Evolutionary conservation across 2,329 filamentous ascomycete genomes (phyloP).

Genomic region (Sclerotinia borealis): DNA sequence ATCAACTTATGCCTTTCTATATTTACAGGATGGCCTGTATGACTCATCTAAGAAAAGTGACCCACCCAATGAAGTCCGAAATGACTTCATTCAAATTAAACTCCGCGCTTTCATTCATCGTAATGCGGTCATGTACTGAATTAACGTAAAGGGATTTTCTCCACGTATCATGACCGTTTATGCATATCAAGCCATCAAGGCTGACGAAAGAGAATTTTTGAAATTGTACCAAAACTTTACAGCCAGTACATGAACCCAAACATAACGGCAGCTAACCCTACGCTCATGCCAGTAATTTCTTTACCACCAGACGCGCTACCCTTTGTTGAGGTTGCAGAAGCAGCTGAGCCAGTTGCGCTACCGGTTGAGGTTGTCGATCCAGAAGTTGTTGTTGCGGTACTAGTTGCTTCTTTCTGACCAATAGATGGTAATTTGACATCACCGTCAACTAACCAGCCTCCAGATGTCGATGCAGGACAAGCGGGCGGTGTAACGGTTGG

Average conservation of each 20-base stretch:
- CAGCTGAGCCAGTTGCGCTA: conserved; percentile 26
- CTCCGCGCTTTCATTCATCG: conserved; percentile 22
- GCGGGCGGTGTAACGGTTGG: conserved; percentile 55
- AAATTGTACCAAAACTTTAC: conserved; percentile 27
- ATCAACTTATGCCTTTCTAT: conserved; percentile 1
- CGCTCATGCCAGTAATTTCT: conserved; percentile 45
- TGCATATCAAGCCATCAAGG: conserved; percentile 12
- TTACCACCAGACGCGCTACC: conserved; percentile 40
- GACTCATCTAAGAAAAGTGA: neutral
- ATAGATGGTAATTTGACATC: conserved; percentile 64
- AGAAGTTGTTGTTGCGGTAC: conserved; percentile 28
- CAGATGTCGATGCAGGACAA: conserved; percentile 64
- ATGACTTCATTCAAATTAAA: conserved; percentile 11
- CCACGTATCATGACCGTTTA: conserved; percentile 15
- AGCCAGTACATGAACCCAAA: conserved; percentile 47
- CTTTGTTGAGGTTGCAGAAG: conserved; percentile 35
- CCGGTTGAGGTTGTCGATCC: conserved; percentile 32
- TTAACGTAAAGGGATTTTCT: neutral
- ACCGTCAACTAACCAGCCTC: conserved; percentile 68
- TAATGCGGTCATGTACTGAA: conserved; percentile 20
- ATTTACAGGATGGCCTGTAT: neutral
- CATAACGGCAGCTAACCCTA: conserved; percentile 46
- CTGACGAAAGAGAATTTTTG: neutral
- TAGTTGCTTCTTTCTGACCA: conserved; percentile 36
- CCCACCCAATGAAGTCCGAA: neutral